Evolutionary conservation across 805 yeast genomes (phyloP), one percentile per base, ranked within the genome.

Genomic region (Wickerhamiella parazyma): DNA sequence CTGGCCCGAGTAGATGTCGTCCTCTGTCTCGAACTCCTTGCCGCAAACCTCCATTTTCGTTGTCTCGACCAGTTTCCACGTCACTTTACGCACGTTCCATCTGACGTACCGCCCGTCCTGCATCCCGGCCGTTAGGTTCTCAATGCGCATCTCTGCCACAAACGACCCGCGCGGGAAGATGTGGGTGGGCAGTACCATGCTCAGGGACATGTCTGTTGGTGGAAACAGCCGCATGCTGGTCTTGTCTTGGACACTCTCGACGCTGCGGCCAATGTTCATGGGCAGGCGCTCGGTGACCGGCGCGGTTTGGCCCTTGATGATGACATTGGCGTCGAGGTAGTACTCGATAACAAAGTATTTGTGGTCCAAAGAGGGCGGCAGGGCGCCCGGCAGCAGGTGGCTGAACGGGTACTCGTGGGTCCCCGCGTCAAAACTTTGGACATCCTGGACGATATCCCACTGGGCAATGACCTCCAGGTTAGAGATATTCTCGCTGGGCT

Each of bases 151-250:
- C 56, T 86, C 96, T 18, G 89, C 69, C 0, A 91, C 80, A 56
- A 91, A 84, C 0, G 79, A 69, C 0, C 95, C 80, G 57, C 82
- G 79, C 10, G 97, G 97, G 59, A 83, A 83, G 25, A 83, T 72
- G 12, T 86, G 94, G 49, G 81, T 81, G 2, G 98, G 98, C 40
- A 91, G 66, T 12, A 78, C 80, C 7, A 94, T 91, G 21, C 80
- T 75, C 6, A 95, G 93, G 2, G 85, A 78, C 29, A 91, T 78
- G 35, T 80, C 82, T 0, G 97, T 89, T 6, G 99, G 97, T 1
- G 98, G 98, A 61, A 91, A 91, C 1, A 91, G 83, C 48, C 99
- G 72, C 31, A 85, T 64, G 1, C 95, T 83, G 55, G 82, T 84
- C 52, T 86, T 70, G 57, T 87, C 95, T 2, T 83, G 82, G 6